phyloP scores from a whole-genome alignment of 164 flowering plant genomes.

The Litsea cubeba region DNA sequence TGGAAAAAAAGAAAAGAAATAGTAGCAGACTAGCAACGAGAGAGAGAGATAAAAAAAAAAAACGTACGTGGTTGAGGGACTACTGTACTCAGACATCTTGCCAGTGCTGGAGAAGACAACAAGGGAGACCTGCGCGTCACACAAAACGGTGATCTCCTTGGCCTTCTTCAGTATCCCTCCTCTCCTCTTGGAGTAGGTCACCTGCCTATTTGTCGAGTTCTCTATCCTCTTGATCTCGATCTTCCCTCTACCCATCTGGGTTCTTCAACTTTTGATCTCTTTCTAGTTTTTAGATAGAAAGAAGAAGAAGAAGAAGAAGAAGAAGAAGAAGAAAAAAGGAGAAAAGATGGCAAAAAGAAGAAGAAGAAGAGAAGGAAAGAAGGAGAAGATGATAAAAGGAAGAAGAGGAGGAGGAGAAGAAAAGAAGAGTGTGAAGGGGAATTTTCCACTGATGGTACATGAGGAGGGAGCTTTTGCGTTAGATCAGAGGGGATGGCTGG shows the following conservation, averaged over 20 bases:
- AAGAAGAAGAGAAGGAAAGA: slow-evolving; percentile 9
- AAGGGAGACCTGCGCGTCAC: slow-evolving; percentile 78
- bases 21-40: background rate
- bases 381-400: background rate
- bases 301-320: background rate
- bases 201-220: slow-evolving; percentile 72
- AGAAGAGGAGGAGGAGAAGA: background rate
- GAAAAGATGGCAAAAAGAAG: background rate
- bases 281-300: background rate
- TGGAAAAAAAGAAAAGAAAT: background rate
- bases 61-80: slow-evolving; percentile 51
- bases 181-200: slow-evolving; percentile 75
- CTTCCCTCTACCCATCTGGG: slow-evolving; percentile 68
- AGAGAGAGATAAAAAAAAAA: slow-evolving; percentile 1
- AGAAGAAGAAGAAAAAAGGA: background rate
- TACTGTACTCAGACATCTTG: slow-evolving; percentile 55
- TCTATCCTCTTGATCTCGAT: slow-evolving; percentile 90
- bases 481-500: background rate
- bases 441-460: background rate
- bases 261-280: background rate
- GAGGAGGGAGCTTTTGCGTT: background rate
- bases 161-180: slow-evolving; percentile 80
- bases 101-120: slow-evolving; percentile 58
- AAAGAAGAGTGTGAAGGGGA: background rate
- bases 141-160: slow-evolving; percentile 63